Base-by-base conservation (phyloP, 208 protist species). In the Leishmania turanica region DNA sequence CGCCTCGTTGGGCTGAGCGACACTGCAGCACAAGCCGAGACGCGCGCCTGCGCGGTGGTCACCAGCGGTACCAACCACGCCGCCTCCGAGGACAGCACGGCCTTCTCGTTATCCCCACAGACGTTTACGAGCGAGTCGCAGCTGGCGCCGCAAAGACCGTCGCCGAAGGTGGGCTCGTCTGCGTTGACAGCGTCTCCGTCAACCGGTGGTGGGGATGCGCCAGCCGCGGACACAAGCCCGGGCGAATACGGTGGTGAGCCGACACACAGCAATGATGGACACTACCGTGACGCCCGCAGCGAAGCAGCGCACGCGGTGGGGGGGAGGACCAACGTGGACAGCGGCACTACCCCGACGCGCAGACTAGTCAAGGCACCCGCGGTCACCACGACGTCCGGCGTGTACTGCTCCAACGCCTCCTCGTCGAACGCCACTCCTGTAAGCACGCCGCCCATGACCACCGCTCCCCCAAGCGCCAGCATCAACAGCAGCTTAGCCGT, bases 121-220 rank as follows among this genome's bases (percentile, higher is more conserved):
- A 80, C 75, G 49, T 82, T 24, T 78, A 37, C 62, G 47, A 80
- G 69, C 17, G 81, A 84, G 69, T 80, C 70, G 69, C 76, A 77
- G 69, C 76, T 68, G 47, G 78, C 76, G 15, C 71, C 72, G 69
- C 81, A 68, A 7, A 77, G 71, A 37, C 19, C 56, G 45, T 47
- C 75, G n/a, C 49, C 76, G 49, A 80, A 60, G 69, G 58, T 45
- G 13, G 62, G 70, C 31, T 84, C 76, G 5, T 84, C 70, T 47
- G 34, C 51, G 15, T 78, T 58, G 3, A 34, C 31, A n/a, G 72
- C 47, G 2, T 47, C 53, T 54, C 24, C 0, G 19, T 56, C 72
- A 13, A 45, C 51, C 0, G 72, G 51, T 62, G 47, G 34, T 31
- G 47, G 72, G 11, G 72, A 76, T 34, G 51, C 31, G 21, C 47